Base-by-base conservation (phyloP, 2,329 filamentous ascomycete species). In the Xylaria sp. region DNA sequence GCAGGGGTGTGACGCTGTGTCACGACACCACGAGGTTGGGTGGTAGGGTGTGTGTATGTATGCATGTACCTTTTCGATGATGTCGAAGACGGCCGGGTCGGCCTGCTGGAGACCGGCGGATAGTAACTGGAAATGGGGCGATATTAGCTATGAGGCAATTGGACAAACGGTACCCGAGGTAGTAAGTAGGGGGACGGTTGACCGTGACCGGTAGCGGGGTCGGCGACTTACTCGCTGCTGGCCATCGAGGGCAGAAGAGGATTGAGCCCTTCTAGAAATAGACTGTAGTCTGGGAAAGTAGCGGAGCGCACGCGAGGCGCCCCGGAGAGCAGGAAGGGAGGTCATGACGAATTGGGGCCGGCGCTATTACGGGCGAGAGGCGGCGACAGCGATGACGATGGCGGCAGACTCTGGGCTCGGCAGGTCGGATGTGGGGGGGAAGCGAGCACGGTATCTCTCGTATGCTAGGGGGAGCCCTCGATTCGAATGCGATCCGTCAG, bases 71-170 rank as follows among this genome's bases (percentile, higher is more conserved):
- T 94, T 95, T 81, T 97, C 91, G 74, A 98, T 89, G 76, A 98
- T 97, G 61, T 92, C 89, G 79, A 90, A 97, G 72, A 98, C 91
- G 58, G 90, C 85, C 52, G 95, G 93, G 80, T 98, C 96, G 72
- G 93, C 93, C 76, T 96, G 87, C 78, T 94, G 86, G 60, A 99
- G 87, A 78, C 91, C 86, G 65, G 92, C 87, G 55, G 92, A 88
- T 62, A 99, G 90, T 63, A 97, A 83, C 94, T 97, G 73, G 46
- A 50, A 48, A 15, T 12, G 36, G 30, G 30, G 70, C 20, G 36
- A 72, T 60, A 48, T 72, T 18, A 72, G 69, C 58, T 39, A 59
- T 25, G 25, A 28, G 41, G 45, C 53, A 53, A 59, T 30, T 28
- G 46, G n/a, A 56, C 34, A 4, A 34, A 36, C 4, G 18, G 25